Evolutionary conservation across 495 filamentous ascomycete species (phyloP).

Genomic region (Trichoderma gamsii): DNA sequence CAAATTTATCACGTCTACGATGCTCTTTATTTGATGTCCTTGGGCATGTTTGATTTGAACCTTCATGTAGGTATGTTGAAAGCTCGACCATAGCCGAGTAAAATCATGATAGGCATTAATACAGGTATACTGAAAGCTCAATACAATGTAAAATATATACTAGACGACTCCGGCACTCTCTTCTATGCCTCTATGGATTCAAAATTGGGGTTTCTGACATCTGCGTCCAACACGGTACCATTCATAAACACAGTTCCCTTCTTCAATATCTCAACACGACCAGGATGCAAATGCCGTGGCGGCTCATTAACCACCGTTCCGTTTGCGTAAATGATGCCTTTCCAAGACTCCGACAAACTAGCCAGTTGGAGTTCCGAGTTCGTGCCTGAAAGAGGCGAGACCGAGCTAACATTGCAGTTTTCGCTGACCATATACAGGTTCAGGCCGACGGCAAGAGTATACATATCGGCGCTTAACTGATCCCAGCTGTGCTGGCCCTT

Average conservation of each 20-base stretch:
- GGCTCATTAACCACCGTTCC: conserved; percentile 19
- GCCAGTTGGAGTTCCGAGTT: neutral
- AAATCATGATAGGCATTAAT: neutral
- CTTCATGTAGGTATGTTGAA: too few relatives aligned
- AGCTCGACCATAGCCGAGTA: neutral
- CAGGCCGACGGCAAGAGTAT: conserved; percentile 23
- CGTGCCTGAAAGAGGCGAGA: neutral
- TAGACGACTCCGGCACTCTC: neutral
- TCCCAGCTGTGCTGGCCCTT: conserved; percentile 21
- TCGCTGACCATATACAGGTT: conserved; percentile 25
- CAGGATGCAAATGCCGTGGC: conserved; percentile 1
- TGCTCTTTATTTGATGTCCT: neutral
- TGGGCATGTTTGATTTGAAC: too few relatives aligned
- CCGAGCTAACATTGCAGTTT: conserved; percentile 23
- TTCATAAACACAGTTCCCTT: neutral
- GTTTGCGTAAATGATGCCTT: conserved; percentile 23
- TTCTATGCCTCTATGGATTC: neutral
- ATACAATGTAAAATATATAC: too few relatives aligned
- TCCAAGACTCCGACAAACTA: conserved; percentile 16
- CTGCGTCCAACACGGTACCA: neutral
- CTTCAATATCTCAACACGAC: neutral
- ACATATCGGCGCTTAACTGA: conserved; percentile 24
- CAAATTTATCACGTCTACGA: neutral
- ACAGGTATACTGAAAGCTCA: neutral
- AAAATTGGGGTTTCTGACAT: neutral